Percentiles rank a stretch among this genome's conserved stretches.
phyloP scores from a whole-genome alignment of 2,329 filamentous ascomycete genomes.

The Aspergillus versicolor region DNA sequence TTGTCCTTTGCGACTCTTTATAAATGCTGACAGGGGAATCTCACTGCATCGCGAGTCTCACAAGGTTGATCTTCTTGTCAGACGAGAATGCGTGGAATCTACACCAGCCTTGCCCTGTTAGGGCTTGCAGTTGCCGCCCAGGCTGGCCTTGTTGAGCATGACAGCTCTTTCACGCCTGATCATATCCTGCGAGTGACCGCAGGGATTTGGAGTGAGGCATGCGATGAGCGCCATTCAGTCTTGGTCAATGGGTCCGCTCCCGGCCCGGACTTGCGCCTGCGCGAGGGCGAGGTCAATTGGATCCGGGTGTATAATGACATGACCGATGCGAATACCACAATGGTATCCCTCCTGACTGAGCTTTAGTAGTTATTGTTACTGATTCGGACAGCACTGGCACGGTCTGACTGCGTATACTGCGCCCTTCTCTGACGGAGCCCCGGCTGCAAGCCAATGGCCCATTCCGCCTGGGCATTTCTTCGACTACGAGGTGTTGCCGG shows the following conservation, averaged over 20 bases:
- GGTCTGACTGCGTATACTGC: conserved; percentile 60
- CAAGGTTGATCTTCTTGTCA: background rate
- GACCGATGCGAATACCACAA: conserved; percentile 54
- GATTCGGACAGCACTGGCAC: conserved; percentile 60
- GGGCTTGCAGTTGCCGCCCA: background rate
- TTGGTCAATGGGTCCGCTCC: conserved; percentile 56
- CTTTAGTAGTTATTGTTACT: background rate
- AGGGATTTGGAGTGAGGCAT: background rate
- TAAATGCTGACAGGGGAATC: background rate
- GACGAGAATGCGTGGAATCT: background rate
- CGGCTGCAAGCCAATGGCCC: conserved; percentile 63
- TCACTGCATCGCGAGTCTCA: background rate
- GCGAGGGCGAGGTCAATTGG: conserved; percentile 50
- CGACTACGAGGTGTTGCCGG: conserved; percentile 63
- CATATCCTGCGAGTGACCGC: conserved; percentile 1
- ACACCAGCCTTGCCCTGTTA: background rate
- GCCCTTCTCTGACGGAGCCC: conserved; percentile 65
- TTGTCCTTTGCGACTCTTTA: background rate
- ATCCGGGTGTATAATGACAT: conserved; percentile 62
- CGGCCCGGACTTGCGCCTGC: conserved; percentile 50
- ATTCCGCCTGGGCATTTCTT: conserved; percentile 63
- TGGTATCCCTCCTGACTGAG: conserved; percentile 37
- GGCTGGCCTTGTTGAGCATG: background rate
- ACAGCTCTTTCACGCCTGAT: conserved; percentile 5
- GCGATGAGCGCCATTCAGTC: conserved; percentile 41